Percentiles rank a stretch among this genome's conserved stretches.
Conservation (phyloP, 495 filamentous ascomycete species). For the Lophiotrema nucula region DNA sequence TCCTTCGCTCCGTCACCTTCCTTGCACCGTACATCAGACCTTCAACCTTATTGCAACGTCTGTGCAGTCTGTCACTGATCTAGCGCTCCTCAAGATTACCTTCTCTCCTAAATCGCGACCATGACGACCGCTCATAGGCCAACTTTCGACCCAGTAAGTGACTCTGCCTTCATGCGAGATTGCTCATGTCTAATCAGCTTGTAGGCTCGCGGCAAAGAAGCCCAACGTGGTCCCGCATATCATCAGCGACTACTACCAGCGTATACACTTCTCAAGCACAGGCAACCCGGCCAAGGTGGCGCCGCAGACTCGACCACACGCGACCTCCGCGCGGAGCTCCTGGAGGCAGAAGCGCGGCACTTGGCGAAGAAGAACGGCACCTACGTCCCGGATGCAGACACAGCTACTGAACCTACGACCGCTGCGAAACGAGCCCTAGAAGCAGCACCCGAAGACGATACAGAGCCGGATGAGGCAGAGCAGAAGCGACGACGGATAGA, state of each 20-base stretch:
- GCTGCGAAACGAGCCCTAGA: conserved; percentile 67
- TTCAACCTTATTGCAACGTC: not conserved
- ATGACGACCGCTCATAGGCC: conserved; percentile 68
- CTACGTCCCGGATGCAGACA: conserved; percentile 22
- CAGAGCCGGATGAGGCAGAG: conserved; percentile 60
- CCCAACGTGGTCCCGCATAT: conserved; percentile 88
- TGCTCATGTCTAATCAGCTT: no score
- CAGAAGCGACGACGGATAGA: conserved; percentile 69
- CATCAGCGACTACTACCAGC: conserved; percentile 94
- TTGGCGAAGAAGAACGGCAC: conserved; percentile 76
- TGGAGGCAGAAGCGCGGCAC: conserved; percentile 83
- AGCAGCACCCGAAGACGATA: conserved; percentile 28
- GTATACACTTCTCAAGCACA: conserved; percentile 80
- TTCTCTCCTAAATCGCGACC: not conserved
- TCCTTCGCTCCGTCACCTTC: not conserved
- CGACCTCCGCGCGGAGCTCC: conserved; percentile 87
- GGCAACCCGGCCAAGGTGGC: conserved; percentile 85
- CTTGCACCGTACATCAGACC: not conserved
- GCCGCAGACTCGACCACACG: conserved; percentile 69
- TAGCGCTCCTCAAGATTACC: not conserved
- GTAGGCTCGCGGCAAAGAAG: conserved; percentile 93
- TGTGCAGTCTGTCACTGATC: no score
- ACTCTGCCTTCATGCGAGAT: conserved; percentile 3
- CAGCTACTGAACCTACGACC: conserved; percentile 11
- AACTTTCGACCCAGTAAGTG: conserved; percentile 82